Evolutionary conservation across 2,329 filamentous ascomycete genomes (phyloP).

Genomic region (Celoporthe dispersa): DNA sequence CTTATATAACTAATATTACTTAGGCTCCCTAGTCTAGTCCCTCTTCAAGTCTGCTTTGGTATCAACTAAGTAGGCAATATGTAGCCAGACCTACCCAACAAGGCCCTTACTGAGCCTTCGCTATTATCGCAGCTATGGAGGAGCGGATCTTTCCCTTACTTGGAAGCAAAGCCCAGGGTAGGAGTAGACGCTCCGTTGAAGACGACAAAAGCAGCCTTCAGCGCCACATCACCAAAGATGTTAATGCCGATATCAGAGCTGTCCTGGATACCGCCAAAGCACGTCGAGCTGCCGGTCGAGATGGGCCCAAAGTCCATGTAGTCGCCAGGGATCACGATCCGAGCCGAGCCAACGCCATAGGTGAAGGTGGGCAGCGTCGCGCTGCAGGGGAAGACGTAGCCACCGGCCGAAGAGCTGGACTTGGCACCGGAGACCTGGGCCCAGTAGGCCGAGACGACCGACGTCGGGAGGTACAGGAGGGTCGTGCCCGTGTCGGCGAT

Average conservation of each 20-base stretch:
- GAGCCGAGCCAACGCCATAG: slow-evolving; percentile 29
- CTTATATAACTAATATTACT: neutral
- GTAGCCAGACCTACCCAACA: neutral
- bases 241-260: slow-evolving; percentile 32
- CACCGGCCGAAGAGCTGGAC: slow-evolving; percentile 33
- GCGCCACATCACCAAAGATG: slow-evolving; percentile 36
- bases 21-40: neutral
- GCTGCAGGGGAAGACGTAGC: slow-evolving; percentile 32
- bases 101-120: neutral
- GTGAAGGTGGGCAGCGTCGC: slow-evolving; percentile 31
- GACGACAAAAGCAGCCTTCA: slow-evolving; percentile 36
- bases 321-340: slow-evolving; percentile 30
- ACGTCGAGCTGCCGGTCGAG: slow-evolving; percentile 24
- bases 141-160: slow-evolving; percentile 7
- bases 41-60: neutral
- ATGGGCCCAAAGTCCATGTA: slow-evolving; percentile 31
- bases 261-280: slow-evolving; percentile 31
- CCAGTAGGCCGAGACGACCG: slow-evolving; percentile 55
- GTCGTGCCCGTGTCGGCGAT: slow-evolving; percentile 64
- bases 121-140: neutral
- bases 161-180: slow-evolving; percentile 33
- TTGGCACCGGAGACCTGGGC: slow-evolving; percentile 47
- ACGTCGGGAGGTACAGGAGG: slow-evolving; percentile 52
- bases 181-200: slow-evolving; percentile 33
- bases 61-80: neutral